A percentile compares a stretch with the other conserved stretches of the same genome.
Conservation (phyloP, 495 filamentous ascomycete genomes). For the Lindgomyces ingoldianus region DNA sequence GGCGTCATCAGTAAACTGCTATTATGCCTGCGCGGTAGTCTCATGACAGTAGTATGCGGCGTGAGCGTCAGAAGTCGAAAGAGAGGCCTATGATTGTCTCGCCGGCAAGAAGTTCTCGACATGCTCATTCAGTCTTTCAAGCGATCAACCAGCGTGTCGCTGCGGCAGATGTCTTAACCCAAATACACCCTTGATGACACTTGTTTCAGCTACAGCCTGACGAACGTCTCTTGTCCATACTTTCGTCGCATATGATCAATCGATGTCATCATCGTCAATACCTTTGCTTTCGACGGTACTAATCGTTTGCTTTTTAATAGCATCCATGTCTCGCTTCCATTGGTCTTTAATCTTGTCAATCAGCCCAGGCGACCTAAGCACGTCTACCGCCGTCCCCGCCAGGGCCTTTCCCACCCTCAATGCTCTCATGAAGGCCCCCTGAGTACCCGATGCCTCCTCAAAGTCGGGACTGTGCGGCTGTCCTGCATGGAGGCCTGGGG, state of each 20-base stretch:
- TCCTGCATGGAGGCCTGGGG: constrained; percentile 48
- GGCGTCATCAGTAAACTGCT: no score
- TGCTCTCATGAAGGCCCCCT: constrained; percentile 53
- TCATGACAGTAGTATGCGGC: no score
- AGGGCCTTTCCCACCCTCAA: constrained; percentile 59
- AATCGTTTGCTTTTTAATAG: neutral
- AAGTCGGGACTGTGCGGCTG: constrained; percentile 62
- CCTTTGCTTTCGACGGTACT: neutral
- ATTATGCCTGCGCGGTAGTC: no score
- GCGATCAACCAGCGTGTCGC: neutral
- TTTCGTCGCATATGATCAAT: neutral
- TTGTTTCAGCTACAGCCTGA: no score
- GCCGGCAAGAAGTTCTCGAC: neutral
- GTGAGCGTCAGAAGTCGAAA: neutral
- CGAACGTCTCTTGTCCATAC: no score
- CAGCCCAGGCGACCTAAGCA: constrained; percentile 51
- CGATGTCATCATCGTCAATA: neutral
- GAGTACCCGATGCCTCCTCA: constrained; percentile 57
- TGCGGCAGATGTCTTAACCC: no score
- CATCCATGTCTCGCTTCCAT: constrained; percentile 27
- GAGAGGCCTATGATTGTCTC: neutral
- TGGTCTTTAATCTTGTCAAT: constrained; percentile 47
- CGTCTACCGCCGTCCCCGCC: constrained; percentile 56
- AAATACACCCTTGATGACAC: no score
- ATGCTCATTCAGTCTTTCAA: neutral